These are phyloP conservation scores for Phanerochaete carnosa DNA, from an alignment of 768 basidiomycete species.

Conservation along the genomic window DNA sequence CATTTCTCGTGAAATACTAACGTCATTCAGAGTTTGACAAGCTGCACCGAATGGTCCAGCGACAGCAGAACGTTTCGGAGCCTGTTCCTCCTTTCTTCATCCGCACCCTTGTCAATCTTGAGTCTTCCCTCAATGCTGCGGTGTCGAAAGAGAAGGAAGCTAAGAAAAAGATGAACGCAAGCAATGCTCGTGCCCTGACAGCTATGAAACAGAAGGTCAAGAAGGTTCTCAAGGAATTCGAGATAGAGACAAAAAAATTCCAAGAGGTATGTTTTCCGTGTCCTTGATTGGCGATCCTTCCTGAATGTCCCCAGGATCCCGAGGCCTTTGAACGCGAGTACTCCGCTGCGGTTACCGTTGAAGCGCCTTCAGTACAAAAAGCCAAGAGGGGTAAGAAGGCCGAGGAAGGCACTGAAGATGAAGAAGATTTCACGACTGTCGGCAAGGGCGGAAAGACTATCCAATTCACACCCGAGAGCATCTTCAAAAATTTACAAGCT, in stretches of 20 bases:
- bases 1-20: background rate
- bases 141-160: constrained; percentile 86
- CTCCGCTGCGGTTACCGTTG: constrained; percentile 46
- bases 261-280: constrained; percentile 53
- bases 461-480: constrained; percentile 77
- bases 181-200: constrained; percentile 89
- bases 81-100: constrained; percentile 86
- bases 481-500: constrained; percentile 89
- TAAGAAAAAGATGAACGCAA: constrained; percentile 95
- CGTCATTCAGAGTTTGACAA: constrained; percentile 88
- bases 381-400: constrained; percentile 33
- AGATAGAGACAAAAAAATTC: constrained; percentile 74
- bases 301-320: constrained; percentile 59
- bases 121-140: constrained; percentile 68
- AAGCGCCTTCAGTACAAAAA: constrained; percentile 35
- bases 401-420: constrained; percentile 37
- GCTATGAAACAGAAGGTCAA: constrained; percentile 98
- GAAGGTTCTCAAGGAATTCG: constrained; percentile 87
- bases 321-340: constrained; percentile 84
- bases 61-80: constrained; percentile 82
- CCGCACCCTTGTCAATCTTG: constrained; percentile 70
- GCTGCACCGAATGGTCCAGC: constrained; percentile 82
- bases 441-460: constrained; percentile 86
- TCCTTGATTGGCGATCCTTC: background rate
- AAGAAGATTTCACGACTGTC: constrained; percentile 84